phyloP scores from a whole-genome alignment of 2,329 filamentous ascomycete genomes.

The Diaporthe caulivora region DNA sequence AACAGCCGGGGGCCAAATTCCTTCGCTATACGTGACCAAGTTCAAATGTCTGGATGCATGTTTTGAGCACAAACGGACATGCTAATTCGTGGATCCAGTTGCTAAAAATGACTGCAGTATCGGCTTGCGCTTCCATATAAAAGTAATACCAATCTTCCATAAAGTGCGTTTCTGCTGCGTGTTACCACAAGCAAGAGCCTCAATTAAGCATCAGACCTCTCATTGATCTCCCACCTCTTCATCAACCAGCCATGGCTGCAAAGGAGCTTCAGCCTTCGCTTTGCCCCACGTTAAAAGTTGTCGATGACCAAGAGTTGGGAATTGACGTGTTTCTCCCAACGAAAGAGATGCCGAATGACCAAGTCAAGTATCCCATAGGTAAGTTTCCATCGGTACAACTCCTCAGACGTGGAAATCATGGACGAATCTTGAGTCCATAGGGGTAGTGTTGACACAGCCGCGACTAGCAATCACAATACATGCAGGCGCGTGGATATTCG shows the following conservation, averaged over 20 bases:
- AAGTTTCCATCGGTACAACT: not conserved
- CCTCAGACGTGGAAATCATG: not conserved
- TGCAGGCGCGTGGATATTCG: not conserved
- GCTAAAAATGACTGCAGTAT: no score
- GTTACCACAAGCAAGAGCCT: no score
- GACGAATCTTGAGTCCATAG: not conserved
- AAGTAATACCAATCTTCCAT: no score
- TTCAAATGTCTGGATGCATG: no score
- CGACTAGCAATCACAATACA: not conserved
- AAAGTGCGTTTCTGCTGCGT: no score
- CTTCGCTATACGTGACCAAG: no score
- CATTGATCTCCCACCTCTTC: not conserved
- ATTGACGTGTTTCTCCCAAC: not conserved
- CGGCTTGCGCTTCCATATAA: no score
- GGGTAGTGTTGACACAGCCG: not conserved
- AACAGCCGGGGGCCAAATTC: no score
- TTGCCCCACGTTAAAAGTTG: not conserved
- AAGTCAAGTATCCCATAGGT: not conserved
- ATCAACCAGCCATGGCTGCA: not conserved
- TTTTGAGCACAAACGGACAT: no score
- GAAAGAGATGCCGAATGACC: fast-evolving
- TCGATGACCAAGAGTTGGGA: not conserved
- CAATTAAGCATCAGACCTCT: no score
- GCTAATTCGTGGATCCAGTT: no score
- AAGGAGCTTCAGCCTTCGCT: not conserved